Evolutionary conservation across 192 early-diverging fungal species (phyloP).

Genomic region (Funneliformis geosporum): DNA sequence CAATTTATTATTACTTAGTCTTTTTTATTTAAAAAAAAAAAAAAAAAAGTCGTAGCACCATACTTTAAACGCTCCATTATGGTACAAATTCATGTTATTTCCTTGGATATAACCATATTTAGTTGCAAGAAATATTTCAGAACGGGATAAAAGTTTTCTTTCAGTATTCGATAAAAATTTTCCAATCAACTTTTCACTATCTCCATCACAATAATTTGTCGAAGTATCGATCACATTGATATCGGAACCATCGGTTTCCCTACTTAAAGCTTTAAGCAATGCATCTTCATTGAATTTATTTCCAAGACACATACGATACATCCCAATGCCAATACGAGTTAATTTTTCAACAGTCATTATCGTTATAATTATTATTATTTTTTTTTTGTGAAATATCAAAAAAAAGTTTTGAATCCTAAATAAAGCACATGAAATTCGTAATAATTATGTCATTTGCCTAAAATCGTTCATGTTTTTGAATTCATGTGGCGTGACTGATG

Average conservation of each 20-base stretch:
- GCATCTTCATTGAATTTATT: slow-evolving; percentile 36
- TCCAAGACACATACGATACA: slow-evolving; percentile 36
- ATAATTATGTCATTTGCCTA: no score
- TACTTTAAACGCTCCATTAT: slow-evolving; percentile 39
- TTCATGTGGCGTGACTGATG: no score
- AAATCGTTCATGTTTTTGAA: no score
- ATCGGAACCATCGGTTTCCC: slow-evolving; percentile 35
- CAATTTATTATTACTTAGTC: background rate
- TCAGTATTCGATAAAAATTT: slow-evolving; percentile 26
- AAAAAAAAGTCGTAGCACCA: background rate
- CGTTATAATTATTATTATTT: no score
- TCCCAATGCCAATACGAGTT: slow-evolving; percentile 40
- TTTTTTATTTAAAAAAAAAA: background rate
- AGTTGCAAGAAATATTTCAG: slow-evolving; percentile 37
- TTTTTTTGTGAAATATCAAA: background rate
- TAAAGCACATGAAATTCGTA: no score
- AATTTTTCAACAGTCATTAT: background rate
- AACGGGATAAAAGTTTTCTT: slow-evolving; percentile 22
- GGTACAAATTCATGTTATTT: slow-evolving; percentile 38
- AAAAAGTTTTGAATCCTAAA: no score
- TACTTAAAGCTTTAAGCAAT: slow-evolving; percentile 37
- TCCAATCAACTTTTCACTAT: slow-evolving; percentile 42
- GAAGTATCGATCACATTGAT: slow-evolving; percentile 47
- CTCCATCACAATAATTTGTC: slow-evolving; percentile 39
- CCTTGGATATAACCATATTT: slow-evolving; percentile 46